A percentile compares a stretch with the other conserved stretches of the same genome.
Evolutionary conservation across 306 rosid genomes (phyloP).

Genomic region (Prunus armeniaca): DNA sequence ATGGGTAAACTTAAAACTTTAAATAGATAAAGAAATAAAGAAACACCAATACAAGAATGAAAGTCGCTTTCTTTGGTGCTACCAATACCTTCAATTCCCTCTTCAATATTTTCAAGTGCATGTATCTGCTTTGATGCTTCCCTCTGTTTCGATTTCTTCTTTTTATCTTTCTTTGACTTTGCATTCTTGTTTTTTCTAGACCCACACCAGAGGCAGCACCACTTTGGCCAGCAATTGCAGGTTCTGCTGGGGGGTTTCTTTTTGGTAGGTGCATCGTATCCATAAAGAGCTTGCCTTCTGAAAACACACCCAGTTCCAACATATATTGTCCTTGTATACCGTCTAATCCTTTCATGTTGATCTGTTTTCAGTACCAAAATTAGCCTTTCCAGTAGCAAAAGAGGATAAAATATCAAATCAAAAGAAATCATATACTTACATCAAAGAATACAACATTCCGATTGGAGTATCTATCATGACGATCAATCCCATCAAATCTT

Average conservation of each 20-base stretch:
- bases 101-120: slow-evolving; percentile 92
- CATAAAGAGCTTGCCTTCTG: slow-evolving; percentile 87
- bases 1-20: neutral
- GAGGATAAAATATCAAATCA: neutral
- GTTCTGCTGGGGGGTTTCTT: slow-evolving; percentile 89
- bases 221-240: slow-evolving; percentile 93
- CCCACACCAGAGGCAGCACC: slow-evolving; percentile 71
- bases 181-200: slow-evolving; percentile 62
- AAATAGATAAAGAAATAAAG: neutral
- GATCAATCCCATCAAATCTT: slow-evolving; percentile 96
- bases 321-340: slow-evolving; percentile 94
- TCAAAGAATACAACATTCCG: slow-evolving; percentile 96
- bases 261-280: slow-evolving; percentile 80
- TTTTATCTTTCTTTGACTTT: slow-evolving; percentile 58
- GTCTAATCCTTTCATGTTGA: slow-evolving; percentile 97
- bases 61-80: slow-evolving; percentile 3
- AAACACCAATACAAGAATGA: neutral
- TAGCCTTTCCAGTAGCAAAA: slow-evolving; percentile 18
- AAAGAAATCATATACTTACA: slow-evolving; percentile 46
- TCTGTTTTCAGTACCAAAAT: slow-evolving; percentile 48
- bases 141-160: slow-evolving; percentile 79
- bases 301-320: slow-evolving; percentile 98
- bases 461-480: slow-evolving; percentile 92
- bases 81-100: slow-evolving; percentile 61
- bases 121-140: slow-evolving; percentile 96